Percentiles rank a stretch among this genome's conserved stretches.
Conservation (phyloP, 208 protist genomes). For the Trypanosomatidae sp. region DNA sequence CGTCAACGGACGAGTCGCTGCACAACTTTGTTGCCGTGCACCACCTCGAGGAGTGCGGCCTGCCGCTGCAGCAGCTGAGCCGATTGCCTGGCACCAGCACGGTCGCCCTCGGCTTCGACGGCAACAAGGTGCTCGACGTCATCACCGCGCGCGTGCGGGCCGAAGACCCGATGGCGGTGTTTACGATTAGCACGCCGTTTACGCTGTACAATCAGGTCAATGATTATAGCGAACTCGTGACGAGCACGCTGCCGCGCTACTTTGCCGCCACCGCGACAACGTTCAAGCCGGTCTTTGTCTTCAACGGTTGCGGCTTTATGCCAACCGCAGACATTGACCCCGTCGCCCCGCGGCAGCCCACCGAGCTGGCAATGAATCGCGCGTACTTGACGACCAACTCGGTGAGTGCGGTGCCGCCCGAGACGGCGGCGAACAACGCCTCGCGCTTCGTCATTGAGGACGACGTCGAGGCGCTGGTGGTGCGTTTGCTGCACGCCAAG, state of each 20-base stretch:
- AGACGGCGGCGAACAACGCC: conserved; percentile 21
- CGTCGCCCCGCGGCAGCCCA: conserved; percentile 7
- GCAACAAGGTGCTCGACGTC: conserved; percentile 66
- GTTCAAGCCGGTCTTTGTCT: conserved; percentile 37
- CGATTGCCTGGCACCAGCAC: conserved; percentile 26
- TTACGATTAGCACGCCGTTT: conserved; percentile 50
- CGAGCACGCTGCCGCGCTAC: conserved; percentile 5
- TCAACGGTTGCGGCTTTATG: conserved; percentile 43
- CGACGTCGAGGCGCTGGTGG: conserved; percentile 65
- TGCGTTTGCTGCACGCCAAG: conserved; percentile 28
- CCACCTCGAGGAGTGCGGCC: conserved; percentile 45
- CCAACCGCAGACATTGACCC: conserved; percentile 12
- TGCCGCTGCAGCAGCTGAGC: conserved; percentile 29
- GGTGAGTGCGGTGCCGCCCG: conserved; percentile 1
- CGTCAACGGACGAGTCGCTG: conserved; percentile 4
- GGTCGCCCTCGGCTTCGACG: conserved; percentile 58
- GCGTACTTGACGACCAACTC: conserved; percentile 6
- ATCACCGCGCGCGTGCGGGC: conserved; percentile 43
- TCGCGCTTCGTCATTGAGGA: conserved; percentile 63
- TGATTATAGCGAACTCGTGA: conserved; percentile 15
- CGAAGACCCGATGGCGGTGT: conserved; percentile 39
- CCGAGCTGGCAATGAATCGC: conserved; percentile 5
- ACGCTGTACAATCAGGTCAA: conserved; percentile 43
- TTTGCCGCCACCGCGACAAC: conserved; percentile 5
- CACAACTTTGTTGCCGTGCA: conserved; percentile 42